Evolutionary conservation across 2,329 filamentous ascomycete species (phyloP).

Genomic region (Venturia pyrina): DNA sequence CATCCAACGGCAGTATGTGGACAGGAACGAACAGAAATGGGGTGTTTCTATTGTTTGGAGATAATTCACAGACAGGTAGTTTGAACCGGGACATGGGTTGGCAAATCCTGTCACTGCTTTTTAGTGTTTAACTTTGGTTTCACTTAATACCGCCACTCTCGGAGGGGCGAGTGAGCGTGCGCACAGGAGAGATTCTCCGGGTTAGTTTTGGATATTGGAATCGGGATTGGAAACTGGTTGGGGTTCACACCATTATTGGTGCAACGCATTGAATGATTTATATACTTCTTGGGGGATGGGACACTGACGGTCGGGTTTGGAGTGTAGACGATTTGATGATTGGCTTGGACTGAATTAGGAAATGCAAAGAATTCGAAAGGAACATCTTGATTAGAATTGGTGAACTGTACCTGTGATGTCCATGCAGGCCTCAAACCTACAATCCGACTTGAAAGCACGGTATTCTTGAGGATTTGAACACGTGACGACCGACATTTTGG

Average conservation of each 20-base stretch:
- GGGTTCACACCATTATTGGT: neutral
- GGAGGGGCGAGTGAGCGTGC: neutral
- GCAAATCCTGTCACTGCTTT: neutral
- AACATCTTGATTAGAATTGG: too few species aligned
- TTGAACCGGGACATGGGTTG: neutral
- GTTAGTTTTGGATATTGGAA: neutral
- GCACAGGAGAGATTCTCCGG: neutral
- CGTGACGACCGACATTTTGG: neutral
- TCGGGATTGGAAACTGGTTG: neutral
- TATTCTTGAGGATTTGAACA: too few species aligned
- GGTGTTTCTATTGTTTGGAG: neutral
- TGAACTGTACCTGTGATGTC: too few species aligned
- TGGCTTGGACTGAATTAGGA: neutral
- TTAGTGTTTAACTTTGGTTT: neutral
- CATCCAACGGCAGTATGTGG: neutral
- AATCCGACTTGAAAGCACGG: too few species aligned
- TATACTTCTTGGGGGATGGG: neutral
- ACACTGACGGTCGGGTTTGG: neutral
- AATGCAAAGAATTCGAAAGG: neutral
- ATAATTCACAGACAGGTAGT: neutral
- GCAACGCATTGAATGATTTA: neutral
- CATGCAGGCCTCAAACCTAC: too few species aligned
- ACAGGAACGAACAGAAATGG: neutral
- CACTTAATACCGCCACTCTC: neutral
- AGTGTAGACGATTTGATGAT: constrained; percentile 1